Evolutionary conservation across 2,329 filamentous ascomycete species (phyloP).

Genomic region (Ophiostoma triangulosporum): DNA sequence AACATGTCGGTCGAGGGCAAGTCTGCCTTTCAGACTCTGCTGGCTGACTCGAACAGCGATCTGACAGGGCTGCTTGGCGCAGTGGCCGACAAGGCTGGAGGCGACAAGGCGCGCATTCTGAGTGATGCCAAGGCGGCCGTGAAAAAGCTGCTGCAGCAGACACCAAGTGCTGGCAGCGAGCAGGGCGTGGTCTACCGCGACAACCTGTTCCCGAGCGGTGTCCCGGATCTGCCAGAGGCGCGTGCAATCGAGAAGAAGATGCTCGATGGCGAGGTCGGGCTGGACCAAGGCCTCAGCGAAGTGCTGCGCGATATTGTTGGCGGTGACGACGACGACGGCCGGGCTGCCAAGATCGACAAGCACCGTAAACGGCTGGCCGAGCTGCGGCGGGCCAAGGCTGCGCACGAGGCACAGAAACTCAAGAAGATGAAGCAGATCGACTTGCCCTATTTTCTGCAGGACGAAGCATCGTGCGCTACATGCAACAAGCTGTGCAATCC

Average conservation of each 20-base stretch:
- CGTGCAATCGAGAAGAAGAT: conserved; percentile 6
- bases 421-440: conserved; percentile 20
- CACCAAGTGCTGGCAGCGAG: conserved; percentile 7
- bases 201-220: conserved; percentile 8
- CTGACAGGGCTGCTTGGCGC: conserved; percentile 5
- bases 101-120: neutral
- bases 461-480: conserved; percentile 7
- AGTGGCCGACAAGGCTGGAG: neutral
- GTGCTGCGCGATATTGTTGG: conserved; percentile 4
- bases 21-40: neutral
- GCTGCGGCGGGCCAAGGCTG: conserved; percentile 46
- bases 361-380: conserved; percentile 28
- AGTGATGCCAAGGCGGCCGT: conserved; percentile 10
- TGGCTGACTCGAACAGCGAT: conserved; percentile 10
- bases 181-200: conserved; percentile 14
- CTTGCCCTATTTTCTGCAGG: conserved; percentile 13
- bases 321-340: conserved; percentile 7
- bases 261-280: conserved; percentile 4
- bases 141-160: conserved; percentile 3
- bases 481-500: conserved; percentile 10
- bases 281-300: conserved; percentile 11
- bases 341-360: conserved; percentile 17
- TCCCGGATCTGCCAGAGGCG: conserved; percentile 2
- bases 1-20: conserved; percentile 10
- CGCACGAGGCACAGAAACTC: conserved; percentile 33